Evolutionary conservation across 768 basidiomycete genomes (phyloP).

Genomic region (Dioszegia crocea): DNA sequence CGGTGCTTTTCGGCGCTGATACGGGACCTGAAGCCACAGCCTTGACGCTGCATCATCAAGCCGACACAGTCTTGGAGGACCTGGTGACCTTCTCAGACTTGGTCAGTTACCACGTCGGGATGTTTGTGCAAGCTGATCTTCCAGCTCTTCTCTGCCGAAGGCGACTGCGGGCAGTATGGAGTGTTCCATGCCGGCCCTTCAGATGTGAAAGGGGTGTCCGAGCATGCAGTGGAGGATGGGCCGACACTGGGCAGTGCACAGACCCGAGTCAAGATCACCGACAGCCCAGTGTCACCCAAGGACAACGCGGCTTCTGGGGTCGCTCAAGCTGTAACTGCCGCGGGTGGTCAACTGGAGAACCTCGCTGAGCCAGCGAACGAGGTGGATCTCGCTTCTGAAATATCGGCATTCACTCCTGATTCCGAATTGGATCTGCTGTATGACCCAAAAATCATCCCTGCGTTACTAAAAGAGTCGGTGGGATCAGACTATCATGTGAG

Average conservation of each 20-base stretch:
- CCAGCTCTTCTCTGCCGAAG: slow-evolving; percentile 37
- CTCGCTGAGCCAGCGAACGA: not conserved
- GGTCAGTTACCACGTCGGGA: slow-evolving; percentile 46
- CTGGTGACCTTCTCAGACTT: slow-evolving; percentile 66
- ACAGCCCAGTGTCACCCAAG: not conserved
- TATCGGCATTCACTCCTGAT: slow-evolving; percentile 58
- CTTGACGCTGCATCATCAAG: slow-evolving; percentile 1
- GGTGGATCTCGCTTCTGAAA: not conserved
- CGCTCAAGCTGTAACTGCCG: not conserved
- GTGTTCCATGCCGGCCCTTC: no score
- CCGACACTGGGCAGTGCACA: slow-evolving; percentile 33
- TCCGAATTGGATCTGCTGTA: slow-evolving; percentile 72
- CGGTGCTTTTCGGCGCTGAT: slow-evolving; percentile 5
- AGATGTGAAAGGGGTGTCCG: slow-evolving; percentile 27
- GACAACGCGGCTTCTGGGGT: no score
- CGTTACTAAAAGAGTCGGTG: slow-evolving; percentile 59
- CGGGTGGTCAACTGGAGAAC: not conserved
- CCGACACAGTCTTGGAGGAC: slow-evolving; percentile 79
- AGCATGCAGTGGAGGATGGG: slow-evolving; percentile 29
- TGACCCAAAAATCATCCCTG: slow-evolving; percentile 65
- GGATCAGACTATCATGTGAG: slow-evolving; percentile 66
- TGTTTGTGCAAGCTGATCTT: not conserved
- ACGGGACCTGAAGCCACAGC: slow-evolving; percentile 1
- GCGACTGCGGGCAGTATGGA: slow-evolving; percentile 15
- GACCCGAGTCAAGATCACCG: slow-evolving; percentile 26